Base-by-base conservation (phyloP, 305 asterid species). In the Plantago lanceolata region DNA sequence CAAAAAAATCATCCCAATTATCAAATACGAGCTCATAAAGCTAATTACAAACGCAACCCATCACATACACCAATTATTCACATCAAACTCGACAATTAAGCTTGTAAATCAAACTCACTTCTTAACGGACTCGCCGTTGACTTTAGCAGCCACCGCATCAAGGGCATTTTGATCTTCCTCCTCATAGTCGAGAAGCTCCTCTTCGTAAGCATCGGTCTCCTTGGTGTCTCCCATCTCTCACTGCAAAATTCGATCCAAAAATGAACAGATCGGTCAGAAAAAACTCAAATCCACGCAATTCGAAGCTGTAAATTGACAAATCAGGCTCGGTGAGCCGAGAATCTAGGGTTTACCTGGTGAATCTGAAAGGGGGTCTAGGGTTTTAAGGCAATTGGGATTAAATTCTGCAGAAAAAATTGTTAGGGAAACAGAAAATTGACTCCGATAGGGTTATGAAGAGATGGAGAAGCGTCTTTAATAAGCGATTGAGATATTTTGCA, bases 131-230 rank as follows among this genome's bases (percentile, higher is more conserved):
- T 90, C 95, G 70, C 96, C 97, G 83, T 87, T 90, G 83, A 77
- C 84, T 79, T 84, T 85, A 50, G 78, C 87, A 50, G 67, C 60
- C 61, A 76, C 84, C 9, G 92, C 80, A 40, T 85, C 97, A 1
- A 84, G 84, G 69, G 89, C 95, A 69, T 88, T 90, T 57, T 90
- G 96, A 2, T 90, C 96, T 50, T 90, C 97, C 50, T 90, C 97
- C 72, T 90, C 97, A 73, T 90, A 90, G 80, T 90, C 97, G 74
- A 90, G 85, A 68, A 90, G 96, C 81, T 90, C 97, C 71, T 90
- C 96, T 73, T 90, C 97, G 80, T 88, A 90, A 5, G 86, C 89
- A 35, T 89, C 97, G 82, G 57, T 79, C 47, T 89, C 95, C 84
- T 85, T 87, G 3, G 72, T 64, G 68, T 90, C 97, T 21, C 87